Evolutionary conservation across 2,329 filamentous ascomycete species (phyloP), one percentile per base, ranked within the genome.

Genomic region (Ophiosphaerella herpotricha): DNA sequence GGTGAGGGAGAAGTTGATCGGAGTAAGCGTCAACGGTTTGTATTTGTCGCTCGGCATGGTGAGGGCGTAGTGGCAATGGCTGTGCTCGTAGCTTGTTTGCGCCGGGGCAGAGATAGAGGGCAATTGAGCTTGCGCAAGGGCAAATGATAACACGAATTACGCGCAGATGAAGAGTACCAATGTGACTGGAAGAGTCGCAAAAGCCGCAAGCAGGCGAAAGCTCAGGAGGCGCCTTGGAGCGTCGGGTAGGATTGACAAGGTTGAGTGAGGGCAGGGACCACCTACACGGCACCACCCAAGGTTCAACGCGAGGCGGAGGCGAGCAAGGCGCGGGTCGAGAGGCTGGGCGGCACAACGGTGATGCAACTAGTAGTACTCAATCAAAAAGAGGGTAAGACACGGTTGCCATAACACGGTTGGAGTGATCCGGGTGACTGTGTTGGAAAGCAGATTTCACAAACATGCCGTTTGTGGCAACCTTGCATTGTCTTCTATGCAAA

Each of bases 1-100:
- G 32, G 73, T 75, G 46, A 75, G 68, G 39, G 73, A 75, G 66
- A 75, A 73, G 57, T 73, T 69, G 63, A 75, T 68, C 43, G 73
- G 72, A 32, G 63, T 60, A 29, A 73, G 61, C 41, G 70, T 71
- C 48, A 72, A 60, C 48, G 70, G 70, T 58, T 71, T 66, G 63
- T 67, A 72, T 47, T 69, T 72, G 51, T 50, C 53, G 39, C 40
- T 52, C 29, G 63, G 55, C 68, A 72, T 72, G 52, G 32, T 55
- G 58, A 43, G 29, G 49, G 39, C 13, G 47, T 31, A 38, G 51
- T 38, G 35, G 29, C 14, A 29, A 5, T 29, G 26, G 26, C 24
- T 3, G 12, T 18, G 24, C 18, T n/a, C 40, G 31, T 35, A 33
- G 31, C 11, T 24, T n/a, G 34, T 50, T 24, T 54, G 43, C 33